Evolutionary conservation across 75 land plant genomes (phyloP).

Genomic region (Pinus albicaulis): DNA sequence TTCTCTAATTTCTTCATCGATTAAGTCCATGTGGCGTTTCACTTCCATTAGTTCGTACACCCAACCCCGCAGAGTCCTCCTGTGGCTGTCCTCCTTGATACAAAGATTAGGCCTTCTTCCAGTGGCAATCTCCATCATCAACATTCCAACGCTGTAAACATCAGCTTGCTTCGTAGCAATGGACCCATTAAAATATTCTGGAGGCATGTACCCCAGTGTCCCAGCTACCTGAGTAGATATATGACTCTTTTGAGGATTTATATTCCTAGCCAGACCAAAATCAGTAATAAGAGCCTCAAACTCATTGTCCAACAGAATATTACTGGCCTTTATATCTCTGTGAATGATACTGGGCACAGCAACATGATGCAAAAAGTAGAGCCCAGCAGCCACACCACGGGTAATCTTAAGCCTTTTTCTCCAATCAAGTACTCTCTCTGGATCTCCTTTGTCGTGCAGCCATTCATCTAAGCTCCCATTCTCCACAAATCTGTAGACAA

Average conservation of each 20-base stretch:
- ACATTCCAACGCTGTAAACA: constrained; percentile 87
- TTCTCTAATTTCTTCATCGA: constrained; percentile 15
- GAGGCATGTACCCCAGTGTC: constrained; percentile 89
- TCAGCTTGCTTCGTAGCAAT: constrained; percentile 73
- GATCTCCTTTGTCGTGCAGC: constrained; percentile 36
- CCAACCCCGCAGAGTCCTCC: constrained; percentile 43
- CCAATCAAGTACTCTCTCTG: constrained; percentile 45
- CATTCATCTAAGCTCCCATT: constrained; percentile 74
- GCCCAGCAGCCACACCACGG: constrained; percentile 63
- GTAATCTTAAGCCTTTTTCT: constrained; percentile 49
- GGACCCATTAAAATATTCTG: constrained; percentile 60
- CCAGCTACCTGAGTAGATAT: constrained; percentile 85
- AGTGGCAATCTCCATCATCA: constrained; percentile 77
- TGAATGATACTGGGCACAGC: constrained; percentile 57
- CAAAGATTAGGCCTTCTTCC: constrained; percentile 64
- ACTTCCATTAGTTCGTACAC: constrained; percentile 26
- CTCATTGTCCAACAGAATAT: constrained; percentile 58
- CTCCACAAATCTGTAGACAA: constrained; percentile 78
- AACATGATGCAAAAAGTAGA: constrained; percentile 47
- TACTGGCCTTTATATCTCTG: constrained; percentile 84
- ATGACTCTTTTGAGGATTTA: constrained; percentile 46
- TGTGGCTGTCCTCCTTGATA: constrained; percentile 14
- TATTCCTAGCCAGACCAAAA: constrained; percentile 72
- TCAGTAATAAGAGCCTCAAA: constrained; percentile 74
- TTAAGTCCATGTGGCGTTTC: constrained; percentile 30